A percentile compares a stretch with the other conserved stretches of the same genome.
Evolutionary conservation across 1,284 basidiomycete genomes (phyloP).

Genomic region (Chiua sp.): DNA sequence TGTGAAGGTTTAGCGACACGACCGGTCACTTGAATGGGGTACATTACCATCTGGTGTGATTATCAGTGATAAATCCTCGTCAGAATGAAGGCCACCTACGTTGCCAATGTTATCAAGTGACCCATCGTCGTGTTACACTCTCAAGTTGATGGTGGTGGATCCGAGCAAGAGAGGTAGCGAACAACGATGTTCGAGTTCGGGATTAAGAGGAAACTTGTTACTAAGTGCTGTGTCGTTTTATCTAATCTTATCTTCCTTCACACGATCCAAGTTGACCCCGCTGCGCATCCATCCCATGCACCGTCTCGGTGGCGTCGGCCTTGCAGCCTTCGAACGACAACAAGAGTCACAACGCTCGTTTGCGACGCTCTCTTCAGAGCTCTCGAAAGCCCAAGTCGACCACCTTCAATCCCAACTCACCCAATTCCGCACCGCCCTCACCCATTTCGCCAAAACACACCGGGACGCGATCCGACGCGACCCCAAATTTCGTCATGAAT

Average conservation of each 20-base stretch:
- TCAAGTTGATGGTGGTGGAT: not conserved
- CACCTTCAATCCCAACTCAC: slow-evolving; percentile 83
- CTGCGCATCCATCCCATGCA: slow-evolving; percentile 50
- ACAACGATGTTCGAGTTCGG: not conserved
- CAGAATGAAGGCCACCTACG: slow-evolving; percentile 46
- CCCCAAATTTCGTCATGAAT: slow-evolving; percentile 89
- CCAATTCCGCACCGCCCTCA: slow-evolving; percentile 84
- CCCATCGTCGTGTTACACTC: slow-evolving; percentile 54
- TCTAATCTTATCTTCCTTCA: slow-evolving; percentile 16
- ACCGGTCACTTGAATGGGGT: not conserved
- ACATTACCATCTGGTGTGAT: slow-evolving; percentile 48
- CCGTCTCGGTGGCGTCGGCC: slow-evolving; percentile 71
- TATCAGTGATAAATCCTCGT: slow-evolving; percentile 10
- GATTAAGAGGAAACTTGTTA: not conserved
- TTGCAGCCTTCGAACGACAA: slow-evolving; percentile 78
- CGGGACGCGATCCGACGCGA: slow-evolving; percentile 86
- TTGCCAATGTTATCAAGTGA: slow-evolving; percentile 82
- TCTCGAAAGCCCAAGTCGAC: slow-evolving; percentile 80
- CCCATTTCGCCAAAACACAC: slow-evolving; percentile 84
- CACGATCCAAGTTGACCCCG: not conserved
- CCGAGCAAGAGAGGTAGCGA: not conserved
- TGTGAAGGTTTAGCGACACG: slow-evolving; percentile 38
- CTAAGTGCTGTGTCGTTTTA: slow-evolving; percentile 19
- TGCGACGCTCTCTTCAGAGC: slow-evolving; percentile 77
- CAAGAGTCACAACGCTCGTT: slow-evolving; percentile 79